These are phyloP conservation scores for Uncinocarpus reesii DNA, from an alignment of 2,329 filamentous ascomycete genomes.

Conservation along the genomic window DNA sequence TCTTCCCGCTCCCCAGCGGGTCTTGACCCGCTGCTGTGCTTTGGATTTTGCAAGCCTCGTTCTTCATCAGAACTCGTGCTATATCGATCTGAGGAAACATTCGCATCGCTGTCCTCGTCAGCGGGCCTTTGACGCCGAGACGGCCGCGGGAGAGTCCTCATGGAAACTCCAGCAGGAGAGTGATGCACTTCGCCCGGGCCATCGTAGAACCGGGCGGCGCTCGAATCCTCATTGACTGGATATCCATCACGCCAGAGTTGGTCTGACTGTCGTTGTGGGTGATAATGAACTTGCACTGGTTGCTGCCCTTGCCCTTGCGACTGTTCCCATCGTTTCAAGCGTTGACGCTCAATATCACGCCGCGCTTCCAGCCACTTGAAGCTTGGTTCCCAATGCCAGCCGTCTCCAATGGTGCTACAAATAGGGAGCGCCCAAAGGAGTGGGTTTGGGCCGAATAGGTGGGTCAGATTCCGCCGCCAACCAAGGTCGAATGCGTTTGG, in stretches of 20 bases:
- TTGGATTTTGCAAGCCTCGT: background rate
- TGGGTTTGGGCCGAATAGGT: conserved; percentile 68
- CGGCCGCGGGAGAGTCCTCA: conserved; percentile 34
- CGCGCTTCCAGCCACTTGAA: conserved; percentile 64
- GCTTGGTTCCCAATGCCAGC: conserved; percentile 88
- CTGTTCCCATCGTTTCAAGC: conserved; percentile 22
- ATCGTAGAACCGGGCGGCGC: background rate
- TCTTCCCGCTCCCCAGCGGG: conserved; percentile 20
- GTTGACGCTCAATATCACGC: conserved; percentile 45
- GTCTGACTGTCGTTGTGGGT: background rate
- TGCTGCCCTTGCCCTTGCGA: conserved; percentile 27
- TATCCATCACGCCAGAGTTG: conserved; percentile 7
- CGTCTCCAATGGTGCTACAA: conserved; percentile 77
- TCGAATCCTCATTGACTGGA: background rate
- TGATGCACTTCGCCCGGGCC: conserved; percentile 19
- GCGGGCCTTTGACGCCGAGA: conserved; percentile 31
- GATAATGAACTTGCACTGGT: background rate
- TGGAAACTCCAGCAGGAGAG: conserved; percentile 34
- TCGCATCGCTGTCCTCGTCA: conserved; percentile 26
- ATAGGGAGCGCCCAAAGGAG: conserved; percentile 71
- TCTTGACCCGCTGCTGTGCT: background rate
- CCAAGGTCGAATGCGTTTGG: conserved; percentile 92
- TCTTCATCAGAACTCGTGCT: conserved; percentile 17
- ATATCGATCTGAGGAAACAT: conserved; percentile 20
- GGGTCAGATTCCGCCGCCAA: conserved; percentile 63